A percentile compares a stretch with the other conserved stretches of the same genome.
Evolutionary conservation across 495 filamentous ascomycete genomes (phyloP).

Genomic region (Hyaloscypha variabilis): DNA sequence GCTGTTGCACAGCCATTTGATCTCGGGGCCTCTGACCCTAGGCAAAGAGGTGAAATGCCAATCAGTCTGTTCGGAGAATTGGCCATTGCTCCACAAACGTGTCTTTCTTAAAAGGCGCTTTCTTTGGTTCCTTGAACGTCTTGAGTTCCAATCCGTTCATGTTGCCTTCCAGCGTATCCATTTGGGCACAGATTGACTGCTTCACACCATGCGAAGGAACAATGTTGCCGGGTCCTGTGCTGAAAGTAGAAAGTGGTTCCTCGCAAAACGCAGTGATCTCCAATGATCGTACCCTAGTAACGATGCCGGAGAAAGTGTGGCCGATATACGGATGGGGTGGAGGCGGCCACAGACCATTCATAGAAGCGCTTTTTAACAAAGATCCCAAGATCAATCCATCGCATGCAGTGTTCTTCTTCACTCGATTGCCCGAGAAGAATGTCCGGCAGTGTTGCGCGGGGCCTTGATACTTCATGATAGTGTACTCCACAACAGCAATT

Average conservation of each 20-base stretch:
- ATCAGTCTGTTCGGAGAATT: not conserved
- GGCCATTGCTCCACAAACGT: not conserved
- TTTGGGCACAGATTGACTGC: not conserved
- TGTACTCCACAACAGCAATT: not conserved
- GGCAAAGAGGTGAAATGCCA: not conserved
- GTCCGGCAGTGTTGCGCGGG: not conserved
- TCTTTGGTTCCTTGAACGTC: slow-evolving; percentile 1
- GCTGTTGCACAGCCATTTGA: too few species aligned
- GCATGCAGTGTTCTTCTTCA: not conserved
- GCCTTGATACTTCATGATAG: slow-evolving; percentile 2
- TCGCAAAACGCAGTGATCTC: not conserved
- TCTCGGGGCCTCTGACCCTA: too few species aligned
- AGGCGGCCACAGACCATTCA: not conserved
- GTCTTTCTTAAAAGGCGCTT: not conserved
- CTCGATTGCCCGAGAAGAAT: not conserved
- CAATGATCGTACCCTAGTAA: not conserved
- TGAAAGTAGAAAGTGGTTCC: not conserved
- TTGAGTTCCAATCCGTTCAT: slow-evolving; percentile 1
- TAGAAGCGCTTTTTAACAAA: not conserved
- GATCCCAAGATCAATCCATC: slow-evolving; percentile 7
- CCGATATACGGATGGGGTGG: slow-evolving; percentile 4
- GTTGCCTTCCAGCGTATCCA: not conserved
- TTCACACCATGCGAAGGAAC: slow-evolving; percentile 2
- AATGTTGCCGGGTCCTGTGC: not conserved
- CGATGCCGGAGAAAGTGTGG: not conserved